These are phyloP conservation scores for Sapria himalayana DNA, from an alignment of 345 rosid genomes.

Conservation along the genomic window DNA sequence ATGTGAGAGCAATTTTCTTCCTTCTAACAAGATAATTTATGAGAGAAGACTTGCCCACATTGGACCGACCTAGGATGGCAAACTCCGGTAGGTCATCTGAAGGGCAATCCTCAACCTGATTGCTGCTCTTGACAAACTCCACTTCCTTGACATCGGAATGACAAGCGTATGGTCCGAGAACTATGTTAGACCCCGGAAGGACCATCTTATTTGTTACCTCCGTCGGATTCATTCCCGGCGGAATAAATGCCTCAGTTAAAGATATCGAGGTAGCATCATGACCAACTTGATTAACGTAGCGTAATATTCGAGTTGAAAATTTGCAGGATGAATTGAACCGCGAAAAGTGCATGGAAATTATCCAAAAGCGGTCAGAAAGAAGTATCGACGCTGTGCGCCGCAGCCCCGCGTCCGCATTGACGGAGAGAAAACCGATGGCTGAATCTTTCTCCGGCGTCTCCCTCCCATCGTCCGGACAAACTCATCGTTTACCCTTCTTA, in stretches of 20 bases:
- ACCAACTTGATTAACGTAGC: no score
- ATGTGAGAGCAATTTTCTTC: conserved; percentile 90
- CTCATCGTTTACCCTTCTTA: no score
- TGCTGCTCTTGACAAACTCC: conserved; percentile 73
- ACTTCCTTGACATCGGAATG: conserved; percentile 77
- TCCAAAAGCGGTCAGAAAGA: no score
- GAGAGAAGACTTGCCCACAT: conserved; percentile 90
- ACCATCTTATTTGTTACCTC: conserved; percentile 53
- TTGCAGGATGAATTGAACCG: neutral
- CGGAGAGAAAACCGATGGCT: no score
- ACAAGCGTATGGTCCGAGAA: conserved; percentile 73
- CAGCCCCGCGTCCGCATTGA: no score
- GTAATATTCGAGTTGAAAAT: no score
- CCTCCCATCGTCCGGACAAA: no score
- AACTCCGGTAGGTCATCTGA: conserved; percentile 66
- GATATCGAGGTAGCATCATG: neutral
- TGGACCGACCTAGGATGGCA: conserved; percentile 76
- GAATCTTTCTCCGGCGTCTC: no score
- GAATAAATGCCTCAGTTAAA: conserved; percentile 20
- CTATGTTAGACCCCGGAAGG: conserved; percentile 74
- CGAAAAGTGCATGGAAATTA: no score
- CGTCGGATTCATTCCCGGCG: conserved; percentile 64
- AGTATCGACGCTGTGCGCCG: no score
- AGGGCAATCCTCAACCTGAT: conserved; percentile 77
- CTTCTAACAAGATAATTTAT: conserved; percentile 65